Evolutionary conservation across 805 yeast species (phyloP).

Genomic region (Tetrapisispora arboricola): DNA sequence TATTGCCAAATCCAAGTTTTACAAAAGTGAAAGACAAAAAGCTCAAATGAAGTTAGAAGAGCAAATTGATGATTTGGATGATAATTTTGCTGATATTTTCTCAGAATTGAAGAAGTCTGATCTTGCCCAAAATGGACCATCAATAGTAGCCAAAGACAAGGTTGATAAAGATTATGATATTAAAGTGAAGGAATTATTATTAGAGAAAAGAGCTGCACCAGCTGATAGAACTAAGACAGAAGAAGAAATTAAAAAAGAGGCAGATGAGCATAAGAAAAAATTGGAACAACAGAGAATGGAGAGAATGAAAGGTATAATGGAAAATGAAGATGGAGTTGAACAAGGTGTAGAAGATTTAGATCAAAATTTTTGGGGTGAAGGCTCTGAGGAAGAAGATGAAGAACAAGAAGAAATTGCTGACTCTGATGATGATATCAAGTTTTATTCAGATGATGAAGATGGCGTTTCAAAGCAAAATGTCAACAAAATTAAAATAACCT

Average conservation of each 20-base stretch:
- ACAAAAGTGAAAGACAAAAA: conserved; percentile 66
- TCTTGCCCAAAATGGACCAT: conserved; percentile 8
- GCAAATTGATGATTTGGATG: conserved; percentile 58
- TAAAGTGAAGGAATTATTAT: conserved; percentile 53
- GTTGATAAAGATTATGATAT: conserved; percentile 46
- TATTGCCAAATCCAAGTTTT: conserved; percentile 70
- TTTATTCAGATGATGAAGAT: conserved; percentile 27
- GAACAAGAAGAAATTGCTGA: conserved; percentile 29
- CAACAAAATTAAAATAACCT: too few species aligned
- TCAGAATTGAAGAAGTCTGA: conserved; percentile 31
- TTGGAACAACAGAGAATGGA: conserved; percentile 58
- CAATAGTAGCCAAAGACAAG: conserved; percentile 25
- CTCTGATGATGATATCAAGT: conserved; percentile 33
- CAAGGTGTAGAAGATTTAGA: conserved; percentile 58
- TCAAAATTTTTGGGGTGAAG: conserved; percentile 59
- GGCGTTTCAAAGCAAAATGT: too few species aligned
- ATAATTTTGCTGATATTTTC: conserved; percentile 63
- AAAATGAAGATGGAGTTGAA: conserved; percentile 35
- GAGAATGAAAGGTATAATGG: conserved; percentile 62
- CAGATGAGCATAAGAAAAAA: conserved; percentile 46
- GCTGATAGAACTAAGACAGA: conserved; percentile 73
- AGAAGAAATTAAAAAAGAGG: conserved; percentile 56
- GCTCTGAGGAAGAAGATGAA: conserved; percentile 35
- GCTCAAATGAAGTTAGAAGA: conserved; percentile 50
- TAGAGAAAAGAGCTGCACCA: conserved; percentile 71